Evolutionary conservation across 2,329 filamentous ascomycete species (phyloP).

Genomic region (Beauveria sp.): DNA sequence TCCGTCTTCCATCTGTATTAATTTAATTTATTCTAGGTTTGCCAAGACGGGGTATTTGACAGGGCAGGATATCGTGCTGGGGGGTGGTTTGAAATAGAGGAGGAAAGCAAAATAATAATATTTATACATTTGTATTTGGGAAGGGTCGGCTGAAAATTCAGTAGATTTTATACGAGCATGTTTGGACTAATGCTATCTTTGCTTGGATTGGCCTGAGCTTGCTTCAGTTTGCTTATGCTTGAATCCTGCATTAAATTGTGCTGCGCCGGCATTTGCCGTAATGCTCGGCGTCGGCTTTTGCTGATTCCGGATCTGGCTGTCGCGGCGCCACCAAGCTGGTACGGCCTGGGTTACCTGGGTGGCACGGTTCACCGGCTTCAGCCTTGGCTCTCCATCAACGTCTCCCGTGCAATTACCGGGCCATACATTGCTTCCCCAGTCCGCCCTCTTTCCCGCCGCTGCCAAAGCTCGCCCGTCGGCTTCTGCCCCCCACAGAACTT

Average conservation of each 20-base stretch:
- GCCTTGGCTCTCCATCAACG: neutral
- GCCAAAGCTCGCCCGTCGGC: neutral
- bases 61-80: constrained; percentile 21
- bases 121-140: no score
- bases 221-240: no score
- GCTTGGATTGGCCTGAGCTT: no score
- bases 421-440: neutral
- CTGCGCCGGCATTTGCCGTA: neutral
- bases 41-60: constrained; percentile 23
- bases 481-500: constrained; percentile 12
- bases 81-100: constrained; percentile 19
- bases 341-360: no score
- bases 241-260: neutral
- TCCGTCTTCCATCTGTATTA: neutral
- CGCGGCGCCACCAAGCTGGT: no score
- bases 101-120: neutral
- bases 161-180: no score
- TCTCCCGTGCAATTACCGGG: neutral
- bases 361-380: no score
- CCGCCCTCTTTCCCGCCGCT: neutral
- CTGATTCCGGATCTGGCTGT: neutral
- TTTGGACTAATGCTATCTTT: neutral
- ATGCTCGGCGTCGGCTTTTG: neutral
- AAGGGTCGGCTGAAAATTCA: no score
- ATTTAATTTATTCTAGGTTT: constrained; percentile 15